These are phyloP conservation scores for Boletus barrowsii DNA, from an alignment of 768 basidiomycete genomes.

Conservation along the genomic window DNA sequence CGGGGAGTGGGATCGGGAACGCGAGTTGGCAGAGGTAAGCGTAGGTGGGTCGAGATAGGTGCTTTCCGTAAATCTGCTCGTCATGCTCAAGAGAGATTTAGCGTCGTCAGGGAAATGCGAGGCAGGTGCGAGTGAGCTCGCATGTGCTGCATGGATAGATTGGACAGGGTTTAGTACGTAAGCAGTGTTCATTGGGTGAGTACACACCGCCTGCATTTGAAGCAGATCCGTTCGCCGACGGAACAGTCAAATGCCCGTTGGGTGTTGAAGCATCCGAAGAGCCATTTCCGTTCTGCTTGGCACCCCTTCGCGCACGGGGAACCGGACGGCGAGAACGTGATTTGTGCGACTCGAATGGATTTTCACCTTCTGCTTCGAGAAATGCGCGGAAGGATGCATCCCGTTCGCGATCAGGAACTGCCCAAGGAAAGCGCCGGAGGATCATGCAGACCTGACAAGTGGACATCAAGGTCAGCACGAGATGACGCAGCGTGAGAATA, in stretches of 20 bases:
- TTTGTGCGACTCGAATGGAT: constrained; percentile 35
- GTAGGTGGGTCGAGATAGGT: constrained; percentile 26
- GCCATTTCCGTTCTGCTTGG: constrained; percentile 6
- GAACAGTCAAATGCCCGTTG: constrained; percentile 2
- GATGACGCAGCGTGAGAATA: constrained; percentile 3
- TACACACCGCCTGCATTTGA: constrained; percentile 23
- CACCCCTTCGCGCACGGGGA: neutral
- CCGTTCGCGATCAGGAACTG: constrained; percentile 91
- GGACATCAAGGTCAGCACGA: constrained; percentile 10
- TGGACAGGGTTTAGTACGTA: constrained; percentile 12
- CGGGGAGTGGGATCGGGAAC: constrained; percentile 17
- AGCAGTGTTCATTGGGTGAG: neutral
- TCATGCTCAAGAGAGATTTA: constrained; percentile 29
- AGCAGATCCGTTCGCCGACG: constrained; percentile 7
- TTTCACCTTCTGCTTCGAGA: constrained; percentile 89
- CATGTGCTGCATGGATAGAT: constrained; percentile 13
- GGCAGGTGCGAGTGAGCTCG: constrained; percentile 13
- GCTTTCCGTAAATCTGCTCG: constrained; percentile 26
- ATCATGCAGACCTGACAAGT: constrained; percentile 72
- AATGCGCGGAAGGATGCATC: constrained; percentile 92
- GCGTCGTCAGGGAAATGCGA: constrained; percentile 22
- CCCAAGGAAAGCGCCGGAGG: constrained; percentile 97
- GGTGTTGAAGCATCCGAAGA: neutral
- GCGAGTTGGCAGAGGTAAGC: constrained; percentile 16
- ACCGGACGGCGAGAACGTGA: constrained; percentile 14